phyloP scores from a whole-genome alignment of 2,329 filamentous ascomycete genomes.

The Fusarium equiseti region DNA sequence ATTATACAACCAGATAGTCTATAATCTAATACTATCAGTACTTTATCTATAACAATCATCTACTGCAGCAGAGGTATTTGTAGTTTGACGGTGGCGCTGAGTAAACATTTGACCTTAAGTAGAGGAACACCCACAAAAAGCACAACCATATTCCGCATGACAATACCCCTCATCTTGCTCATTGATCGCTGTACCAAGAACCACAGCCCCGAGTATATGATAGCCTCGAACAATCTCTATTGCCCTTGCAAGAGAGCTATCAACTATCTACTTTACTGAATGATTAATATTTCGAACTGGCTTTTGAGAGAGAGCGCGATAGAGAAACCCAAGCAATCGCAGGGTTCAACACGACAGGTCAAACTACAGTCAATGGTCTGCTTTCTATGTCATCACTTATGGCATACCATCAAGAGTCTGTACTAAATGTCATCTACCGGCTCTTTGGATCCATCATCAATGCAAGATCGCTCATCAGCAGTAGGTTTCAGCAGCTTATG shows the following conservation, averaged over 20 bases:
- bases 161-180: no score
- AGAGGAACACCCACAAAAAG: no score
- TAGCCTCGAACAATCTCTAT: conserved; percentile 50
- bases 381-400: conserved; percentile 57
- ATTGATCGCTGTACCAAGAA: no score
- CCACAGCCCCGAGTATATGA: conserved; percentile 30
- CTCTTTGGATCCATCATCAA: conserved; percentile 56
- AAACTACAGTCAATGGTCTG: conserved; percentile 53
- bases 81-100: no score
- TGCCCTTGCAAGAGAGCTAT: conserved; percentile 56
- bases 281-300: conserved; percentile 54
- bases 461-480: conserved; percentile 48
- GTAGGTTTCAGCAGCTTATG: conserved; percentile 51
- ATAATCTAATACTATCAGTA: neutral
- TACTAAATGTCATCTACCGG: conserved; percentile 52
- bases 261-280: conserved; percentile 54
- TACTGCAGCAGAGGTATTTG: neutral
- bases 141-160: no score
- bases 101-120: no score
- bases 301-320: conserved; percentile 48
- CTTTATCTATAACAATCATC: neutral
- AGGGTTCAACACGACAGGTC: conserved; percentile 54
- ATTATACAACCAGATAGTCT: neutral
- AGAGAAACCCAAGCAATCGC: conserved; percentile 19
- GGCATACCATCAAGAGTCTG: conserved; percentile 48